These are phyloP conservation scores for Climacium dendroides DNA, from an alignment of 225 moss, liverwort and hornwort genomes.

Conservation along the genomic window DNA sequence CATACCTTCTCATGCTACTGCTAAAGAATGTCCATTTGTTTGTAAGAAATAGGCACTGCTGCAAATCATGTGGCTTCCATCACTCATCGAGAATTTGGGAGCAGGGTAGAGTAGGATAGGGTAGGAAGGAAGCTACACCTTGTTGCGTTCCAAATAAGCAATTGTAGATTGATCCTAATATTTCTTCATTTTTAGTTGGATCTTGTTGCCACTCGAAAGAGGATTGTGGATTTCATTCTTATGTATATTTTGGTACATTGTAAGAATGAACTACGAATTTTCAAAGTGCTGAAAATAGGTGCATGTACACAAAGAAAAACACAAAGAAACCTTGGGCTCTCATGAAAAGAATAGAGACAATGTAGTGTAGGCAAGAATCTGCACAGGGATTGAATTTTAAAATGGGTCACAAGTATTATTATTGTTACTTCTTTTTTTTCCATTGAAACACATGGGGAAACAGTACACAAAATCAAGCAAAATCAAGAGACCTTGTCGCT, in stretches of 20 bases:
- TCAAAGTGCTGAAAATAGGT: neutral
- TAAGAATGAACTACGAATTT: neutral
- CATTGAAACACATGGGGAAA: too few species aligned
- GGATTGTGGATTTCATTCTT: neutral
- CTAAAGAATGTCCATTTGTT: neutral
- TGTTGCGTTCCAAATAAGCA: neutral
- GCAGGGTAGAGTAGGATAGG: too few species aligned
- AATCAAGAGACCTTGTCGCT: too few species aligned
- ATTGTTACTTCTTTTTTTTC: too few species aligned
- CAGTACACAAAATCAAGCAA: too few species aligned
- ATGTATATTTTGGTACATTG: fast-evolving
- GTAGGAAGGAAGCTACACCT: neutral
- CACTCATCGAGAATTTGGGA: neutral
- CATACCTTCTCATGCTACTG: neutral
- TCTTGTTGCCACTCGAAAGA: neutral
- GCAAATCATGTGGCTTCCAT: neutral
- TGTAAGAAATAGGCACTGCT: neutral
- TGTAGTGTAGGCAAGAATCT: neutral
- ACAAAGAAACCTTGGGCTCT: neutral
- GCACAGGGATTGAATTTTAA: too few species aligned
- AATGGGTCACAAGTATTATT: neutral
- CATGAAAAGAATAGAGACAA: neutral
- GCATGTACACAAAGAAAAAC: neutral
- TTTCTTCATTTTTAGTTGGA: neutral
- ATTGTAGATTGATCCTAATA: too few species aligned